phyloP scores from a whole-genome alignment of 306 rosid species.

The Biancaea sappan region DNA sequence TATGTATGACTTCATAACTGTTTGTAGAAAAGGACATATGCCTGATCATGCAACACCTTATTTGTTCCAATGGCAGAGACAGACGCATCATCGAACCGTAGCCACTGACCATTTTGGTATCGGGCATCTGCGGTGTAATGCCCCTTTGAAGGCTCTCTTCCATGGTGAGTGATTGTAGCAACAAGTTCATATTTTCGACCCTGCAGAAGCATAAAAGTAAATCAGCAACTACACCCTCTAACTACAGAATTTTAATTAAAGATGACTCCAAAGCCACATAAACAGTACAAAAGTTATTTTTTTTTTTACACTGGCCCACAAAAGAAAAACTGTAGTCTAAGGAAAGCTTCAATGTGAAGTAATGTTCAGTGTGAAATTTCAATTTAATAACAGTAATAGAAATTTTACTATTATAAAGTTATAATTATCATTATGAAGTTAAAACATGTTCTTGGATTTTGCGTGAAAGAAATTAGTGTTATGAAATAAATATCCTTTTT shows the following conservation, averaged over 20 bases:
- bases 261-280: no score
- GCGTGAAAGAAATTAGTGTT: no score
- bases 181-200: constrained; percentile 89
- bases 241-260: no score
- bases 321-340: neutral
- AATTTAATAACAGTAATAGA: neutral
- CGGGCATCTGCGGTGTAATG: constrained; percentile 90
- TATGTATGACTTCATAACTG: constrained; percentile 47
- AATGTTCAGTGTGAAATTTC: no score
- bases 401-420: no score
- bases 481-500: no score
- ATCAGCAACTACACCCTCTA: neutral
- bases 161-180: constrained; percentile 93
- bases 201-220: constrained; percentile 40
- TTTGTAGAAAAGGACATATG: constrained; percentile 84
- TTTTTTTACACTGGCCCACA: neutral
- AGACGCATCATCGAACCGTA: constrained; percentile 82
- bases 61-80: constrained; percentile 62
- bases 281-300: no score
- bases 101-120: constrained; percentile 66
- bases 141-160: constrained; percentile 90
- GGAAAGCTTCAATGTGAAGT: neutral
- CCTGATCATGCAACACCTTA: constrained; percentile 82
- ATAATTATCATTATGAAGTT: no score
- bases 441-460: no score